phyloP scores from a whole-genome alignment of 805 yeast genomes.

The Barnettozyma wickerhamii region DNA sequence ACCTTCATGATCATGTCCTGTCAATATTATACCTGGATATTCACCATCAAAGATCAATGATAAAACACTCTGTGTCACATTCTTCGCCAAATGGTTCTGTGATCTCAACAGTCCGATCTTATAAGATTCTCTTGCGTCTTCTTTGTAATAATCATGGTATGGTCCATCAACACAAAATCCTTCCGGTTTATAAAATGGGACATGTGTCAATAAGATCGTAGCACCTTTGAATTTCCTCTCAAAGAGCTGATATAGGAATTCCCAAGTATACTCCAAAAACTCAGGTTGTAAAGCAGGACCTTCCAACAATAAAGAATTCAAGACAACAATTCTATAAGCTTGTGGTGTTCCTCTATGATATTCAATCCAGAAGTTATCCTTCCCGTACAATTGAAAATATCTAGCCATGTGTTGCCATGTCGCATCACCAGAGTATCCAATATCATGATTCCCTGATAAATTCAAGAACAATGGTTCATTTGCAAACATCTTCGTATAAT shows the following conservation, averaged over 20 bases:
- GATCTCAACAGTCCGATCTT: constrained; percentile 69
- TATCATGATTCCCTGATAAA: constrained; percentile 92
- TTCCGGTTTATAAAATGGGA: constrained; percentile 77
- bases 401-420: constrained; percentile 88
- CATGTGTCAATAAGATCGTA: constrained; percentile 80
- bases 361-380: constrained; percentile 77
- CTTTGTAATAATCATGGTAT: constrained; percentile 53
- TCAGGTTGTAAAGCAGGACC: constrained; percentile 84
- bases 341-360: constrained; percentile 57
- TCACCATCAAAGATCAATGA: constrained; percentile 64
- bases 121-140: constrained; percentile 56
- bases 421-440: constrained; percentile 93
- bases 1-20: constrained; percentile 97
- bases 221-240: constrained; percentile 63
- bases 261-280: constrained; percentile 63
- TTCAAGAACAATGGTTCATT: constrained; percentile 71
- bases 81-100: constrained; percentile 77
- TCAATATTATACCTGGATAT: constrained; percentile 73
- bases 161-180: constrained; percentile 92
- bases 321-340: constrained; percentile 86
- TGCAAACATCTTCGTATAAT: constrained; percentile 25
- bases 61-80: constrained; percentile 62
- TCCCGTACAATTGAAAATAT: constrained; percentile 70
- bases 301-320: constrained; percentile 79
- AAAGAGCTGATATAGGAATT: constrained; percentile 60